Base-by-base conservation (phyloP, 208 protist genomes). In the Blastocrithidia nonstop region DNA sequence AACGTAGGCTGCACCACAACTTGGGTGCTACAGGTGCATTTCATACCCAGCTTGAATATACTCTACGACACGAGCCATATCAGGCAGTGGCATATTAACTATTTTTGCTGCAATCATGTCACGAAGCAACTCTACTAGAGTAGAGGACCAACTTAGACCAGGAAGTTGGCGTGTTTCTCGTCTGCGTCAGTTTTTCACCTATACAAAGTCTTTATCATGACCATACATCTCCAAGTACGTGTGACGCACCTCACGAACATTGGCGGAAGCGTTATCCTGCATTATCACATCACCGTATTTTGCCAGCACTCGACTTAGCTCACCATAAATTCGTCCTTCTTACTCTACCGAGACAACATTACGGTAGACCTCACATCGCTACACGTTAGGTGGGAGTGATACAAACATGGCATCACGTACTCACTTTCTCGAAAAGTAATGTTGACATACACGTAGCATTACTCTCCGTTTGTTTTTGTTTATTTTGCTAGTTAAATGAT, bases 1-100 rank as follows among this genome's bases (percentile, higher is more conserved):
- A 6, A 88, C 43, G 36, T 88, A 92, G 5, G 45, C 46, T n/a
- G 60, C 64, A 33, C 83, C 83, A 9, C 86, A 71, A 9, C 73
- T 88, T 7, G 83, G 83, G 51, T 85, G 78, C 57, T 92, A 77
- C 4, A 71, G 57, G 43, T 92, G 83, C 64, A 86, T 72, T 42
- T 92, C 83, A 21, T 92, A 92, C 8, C 83, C 83, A 0, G 83
- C 70, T 15, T 85, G 36, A 24, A 72, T 60, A 47, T 92, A 78
- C 54, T 92, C 83, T 1, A 92, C 75, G 1, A 92, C 71, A 6
- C 83, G 74, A n/a, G 68, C 83, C 1, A 69, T 86, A 61, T 92
- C 78, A 0, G 74, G 29, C 29, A 11, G 29, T n/a, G 11, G 29
- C 29, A 35, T n/a, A 35, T n/a, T 11, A 11, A n/a, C 29, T 35